phyloP scores from a whole-genome alignment of 148 eudicot species.

The Camellia japonica region DNA sequence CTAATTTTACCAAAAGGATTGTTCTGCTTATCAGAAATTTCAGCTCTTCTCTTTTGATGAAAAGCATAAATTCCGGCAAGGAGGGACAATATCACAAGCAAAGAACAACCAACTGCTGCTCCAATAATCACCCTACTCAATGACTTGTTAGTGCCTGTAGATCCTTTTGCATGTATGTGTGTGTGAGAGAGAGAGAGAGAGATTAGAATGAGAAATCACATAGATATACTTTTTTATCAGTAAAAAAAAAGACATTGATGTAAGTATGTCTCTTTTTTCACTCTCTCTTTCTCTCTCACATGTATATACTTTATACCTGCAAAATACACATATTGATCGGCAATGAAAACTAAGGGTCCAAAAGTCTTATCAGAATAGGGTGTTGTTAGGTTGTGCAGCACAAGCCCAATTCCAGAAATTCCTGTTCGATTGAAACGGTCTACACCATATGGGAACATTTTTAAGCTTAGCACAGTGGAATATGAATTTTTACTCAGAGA shows the following conservation, averaged over 20 bases:
- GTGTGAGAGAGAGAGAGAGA: not conserved
- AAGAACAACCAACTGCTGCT: slow-evolving; percentile 41
- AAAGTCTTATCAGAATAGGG: slow-evolving; percentile 43
- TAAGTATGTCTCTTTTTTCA: no score
- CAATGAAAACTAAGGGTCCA: slow-evolving; percentile 67
- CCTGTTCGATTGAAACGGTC: slow-evolving; percentile 58
- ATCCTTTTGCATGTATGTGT: slow-evolving; percentile 13
- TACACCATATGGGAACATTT: slow-evolving; percentile 54
- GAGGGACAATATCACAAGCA: slow-evolving; percentile 41
- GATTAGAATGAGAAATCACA: not conserved
- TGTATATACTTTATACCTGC: slow-evolving; percentile 31
- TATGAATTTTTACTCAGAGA: slow-evolving; percentile 38
- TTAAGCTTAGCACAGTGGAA: slow-evolving; percentile 38
- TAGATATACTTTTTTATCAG: not conserved
- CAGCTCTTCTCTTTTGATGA: slow-evolving; percentile 56
- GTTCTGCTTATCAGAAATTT: slow-evolving; percentile 42
- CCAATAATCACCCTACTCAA: slow-evolving; percentile 40
- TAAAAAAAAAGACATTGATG: no score
- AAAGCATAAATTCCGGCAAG: slow-evolving; percentile 56
- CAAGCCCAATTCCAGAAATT: slow-evolving; percentile 42
- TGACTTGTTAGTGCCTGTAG: slow-evolving; percentile 28
- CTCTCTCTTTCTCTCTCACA: no score
- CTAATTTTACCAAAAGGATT: slow-evolving; percentile 56
- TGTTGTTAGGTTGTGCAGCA: slow-evolving; percentile 60
- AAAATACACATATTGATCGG: slow-evolving; percentile 28